Percentiles rank a stretch among this genome's conserved stretches.
Conservation (phyloP, 805 yeast genomes). For the Maudiozyma turicensis region DNA sequence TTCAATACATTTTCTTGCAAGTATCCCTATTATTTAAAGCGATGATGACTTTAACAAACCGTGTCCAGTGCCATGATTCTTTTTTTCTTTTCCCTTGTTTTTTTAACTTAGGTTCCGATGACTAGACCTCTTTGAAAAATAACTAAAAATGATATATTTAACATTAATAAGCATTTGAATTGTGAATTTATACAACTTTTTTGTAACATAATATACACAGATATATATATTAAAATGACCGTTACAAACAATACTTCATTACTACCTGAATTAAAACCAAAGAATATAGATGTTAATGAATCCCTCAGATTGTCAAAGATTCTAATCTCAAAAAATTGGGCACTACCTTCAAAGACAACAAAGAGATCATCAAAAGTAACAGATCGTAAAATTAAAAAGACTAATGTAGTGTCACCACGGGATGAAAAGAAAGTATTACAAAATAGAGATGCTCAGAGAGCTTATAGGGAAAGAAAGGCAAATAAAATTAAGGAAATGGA, state of each 20-base stretch:
- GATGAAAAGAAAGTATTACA: conserved; percentile 65
- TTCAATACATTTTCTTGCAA: too few relatives aligned
- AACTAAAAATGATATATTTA: not conserved
- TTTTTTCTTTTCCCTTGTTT: too few relatives aligned
- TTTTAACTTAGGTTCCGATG: not conserved
- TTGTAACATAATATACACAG: not conserved
- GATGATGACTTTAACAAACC: too few relatives aligned
- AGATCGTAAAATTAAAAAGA: not conserved
- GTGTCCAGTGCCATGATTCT: too few relatives aligned
- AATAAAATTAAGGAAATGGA: conserved; percentile 73
- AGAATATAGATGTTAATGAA: not conserved
- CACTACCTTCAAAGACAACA: conserved; percentile 13
- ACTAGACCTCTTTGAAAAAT: too few relatives aligned
- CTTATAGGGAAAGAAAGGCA: conserved; percentile 81
- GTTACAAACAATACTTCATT: not conserved
- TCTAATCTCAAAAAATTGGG: conserved; percentile 12
- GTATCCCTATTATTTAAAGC: too few relatives aligned
- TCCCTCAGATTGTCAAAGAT: conserved; percentile 5
- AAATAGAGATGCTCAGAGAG: conserved; percentile 89
- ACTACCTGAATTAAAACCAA: not conserved
- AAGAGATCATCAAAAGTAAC: not conserved
- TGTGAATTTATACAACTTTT: too few relatives aligned
- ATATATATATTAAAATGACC: not conserved
- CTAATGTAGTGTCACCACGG: conserved; percentile 13
- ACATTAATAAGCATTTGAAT: not conserved